Evolutionary conservation across 495 filamentous ascomycete genomes (phyloP).

Genomic region (Aspergillus ellipticus): DNA sequence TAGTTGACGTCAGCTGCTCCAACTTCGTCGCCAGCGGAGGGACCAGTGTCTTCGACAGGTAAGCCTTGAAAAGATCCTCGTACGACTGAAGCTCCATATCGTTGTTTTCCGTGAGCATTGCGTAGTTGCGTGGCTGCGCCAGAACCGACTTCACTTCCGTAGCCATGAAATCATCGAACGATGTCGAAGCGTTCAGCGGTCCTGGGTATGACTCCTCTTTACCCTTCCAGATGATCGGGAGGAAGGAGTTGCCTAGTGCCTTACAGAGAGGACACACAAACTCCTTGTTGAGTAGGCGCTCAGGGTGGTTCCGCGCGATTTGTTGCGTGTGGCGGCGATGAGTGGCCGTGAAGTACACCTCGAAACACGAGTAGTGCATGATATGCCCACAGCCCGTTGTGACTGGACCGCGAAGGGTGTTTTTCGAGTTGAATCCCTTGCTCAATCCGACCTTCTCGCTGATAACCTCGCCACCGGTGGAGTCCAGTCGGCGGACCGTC

Average conservation of each 20-base stretch:
- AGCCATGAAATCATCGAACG: slow-evolving; percentile 58
- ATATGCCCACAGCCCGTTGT: slow-evolving; percentile 93
- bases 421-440: slow-evolving; percentile 74
- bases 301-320: slow-evolving; percentile 89
- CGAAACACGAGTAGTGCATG: slow-evolving; percentile 97
- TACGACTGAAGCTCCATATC: slow-evolving; percentile 34
- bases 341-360: slow-evolving; percentile 79
- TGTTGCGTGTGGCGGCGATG: slow-evolving; percentile 80
- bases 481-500: slow-evolving; percentile 68
- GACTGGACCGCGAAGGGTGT: slow-evolving; percentile 71
- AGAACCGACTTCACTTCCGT: slow-evolving; percentile 29
- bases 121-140: slow-evolving; percentile 32
- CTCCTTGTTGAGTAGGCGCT: slow-evolving; percentile 69
- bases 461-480: slow-evolving; percentile 63
- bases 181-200: slow-evolving; percentile 49
- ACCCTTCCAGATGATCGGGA: slow-evolving; percentile 93
- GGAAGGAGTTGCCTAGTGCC: slow-evolving; percentile 89
- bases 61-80: slow-evolving; percentile 60
- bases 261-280: slow-evolving; percentile 99
- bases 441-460: slow-evolving; percentile 78
- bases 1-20: slow-evolving; percentile 37
- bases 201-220: slow-evolving; percentile 80
- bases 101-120: slow-evolving; percentile 40
- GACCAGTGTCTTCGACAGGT: slow-evolving; percentile 58
- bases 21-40: slow-evolving; percentile 58